Percentiles rank a stretch among this genome's conserved stretches.
phyloP scores from a whole-genome alignment of 805 yeast species.

The Hanseniaspora clermontiae region DNA sequence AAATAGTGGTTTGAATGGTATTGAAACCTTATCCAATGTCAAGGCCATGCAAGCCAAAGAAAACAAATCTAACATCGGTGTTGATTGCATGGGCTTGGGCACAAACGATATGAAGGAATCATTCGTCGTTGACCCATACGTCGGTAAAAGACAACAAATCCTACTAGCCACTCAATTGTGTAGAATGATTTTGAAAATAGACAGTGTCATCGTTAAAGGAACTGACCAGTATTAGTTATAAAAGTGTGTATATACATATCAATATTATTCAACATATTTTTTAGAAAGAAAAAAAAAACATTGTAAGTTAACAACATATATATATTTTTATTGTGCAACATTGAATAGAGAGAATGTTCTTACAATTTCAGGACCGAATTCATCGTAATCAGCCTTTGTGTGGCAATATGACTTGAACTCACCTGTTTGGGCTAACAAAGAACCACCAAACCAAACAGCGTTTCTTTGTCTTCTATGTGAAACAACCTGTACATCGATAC shows the following conservation, averaged over 20 bases:
- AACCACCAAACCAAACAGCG: conserved; percentile 99
- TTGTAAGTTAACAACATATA: not conserved
- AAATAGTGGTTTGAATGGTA: conserved; percentile 90
- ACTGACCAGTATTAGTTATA: conserved; percentile 48
- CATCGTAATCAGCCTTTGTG: conserved; percentile 94
- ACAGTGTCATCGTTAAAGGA: conserved; percentile 87
- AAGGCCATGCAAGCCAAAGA: conserved; percentile 77
- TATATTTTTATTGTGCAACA: conserved; percentile 47
- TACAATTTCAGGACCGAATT: conserved; percentile 93
- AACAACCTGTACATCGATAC: conserved; percentile 93
- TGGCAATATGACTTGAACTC: conserved; percentile 94
- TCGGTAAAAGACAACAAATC: conserved; percentile 94
- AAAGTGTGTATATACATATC: not conserved
- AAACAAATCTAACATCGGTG: conserved; percentile 62
- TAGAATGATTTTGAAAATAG: conserved; percentile 93
- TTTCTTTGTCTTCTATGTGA: conserved; percentile 94
- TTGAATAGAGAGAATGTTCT: conserved; percentile 91
- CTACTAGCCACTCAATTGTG: conserved; percentile 92
- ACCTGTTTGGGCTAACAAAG: conserved; percentile 88
- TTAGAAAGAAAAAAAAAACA: not conserved
- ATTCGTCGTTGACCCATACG: conserved; percentile 91
- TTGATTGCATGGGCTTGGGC: conserved; percentile 83
- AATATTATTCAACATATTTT: not conserved
- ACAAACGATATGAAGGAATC: conserved; percentile 85
- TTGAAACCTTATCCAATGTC: conserved; percentile 72